These are phyloP conservation scores for Hanseniaspora pseudoguilliermondii DNA, from an alignment of 805 yeast species.

Conservation along the genomic window DNA sequence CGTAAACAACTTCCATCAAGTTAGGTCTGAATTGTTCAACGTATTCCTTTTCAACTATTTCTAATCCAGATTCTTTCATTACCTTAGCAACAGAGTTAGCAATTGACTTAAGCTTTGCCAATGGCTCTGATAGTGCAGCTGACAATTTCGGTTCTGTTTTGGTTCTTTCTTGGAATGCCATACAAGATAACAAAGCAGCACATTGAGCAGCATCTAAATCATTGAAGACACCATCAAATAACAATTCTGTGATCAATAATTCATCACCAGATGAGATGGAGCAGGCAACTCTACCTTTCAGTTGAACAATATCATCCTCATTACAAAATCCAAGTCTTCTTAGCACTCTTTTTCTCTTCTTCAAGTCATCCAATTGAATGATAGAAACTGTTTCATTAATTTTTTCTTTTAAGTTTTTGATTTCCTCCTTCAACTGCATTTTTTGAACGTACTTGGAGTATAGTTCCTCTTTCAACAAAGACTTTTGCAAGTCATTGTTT, in stretches of 20 bases:
- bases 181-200: conserved; percentile 84
- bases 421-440: conserved; percentile 45
- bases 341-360: conserved; percentile 82
- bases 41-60: conserved; percentile 81
- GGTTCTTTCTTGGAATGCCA: conserved; percentile 92
- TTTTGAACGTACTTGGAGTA: conserved; percentile 57
- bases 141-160: conserved; percentile 75
- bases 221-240: conserved; percentile 89
- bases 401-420: conserved; percentile 47
- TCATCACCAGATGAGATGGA: conserved; percentile 87
- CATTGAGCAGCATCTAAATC: conserved; percentile 80
- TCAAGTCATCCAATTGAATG: conserved; percentile 85
- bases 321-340: conserved; percentile 86
- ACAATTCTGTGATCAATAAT: conserved; percentile 71
- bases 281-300: conserved; percentile 95
- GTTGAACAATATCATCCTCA: conserved; percentile 76
- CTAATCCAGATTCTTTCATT: conserved; percentile 79
- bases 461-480: conserved; percentile 47
- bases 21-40: conserved; percentile 85
- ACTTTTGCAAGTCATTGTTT: conserved; percentile 54
- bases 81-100: conserved; percentile 84
- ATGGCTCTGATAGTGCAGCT: conserved; percentile 86
- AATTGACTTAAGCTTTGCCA: conserved; percentile 76
- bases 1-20: conserved; percentile 89
- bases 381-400: conserved; percentile 79